Base-by-base conservation (phyloP, 176 grass and related monocot species). In the Oryza longistaminata region DNA sequence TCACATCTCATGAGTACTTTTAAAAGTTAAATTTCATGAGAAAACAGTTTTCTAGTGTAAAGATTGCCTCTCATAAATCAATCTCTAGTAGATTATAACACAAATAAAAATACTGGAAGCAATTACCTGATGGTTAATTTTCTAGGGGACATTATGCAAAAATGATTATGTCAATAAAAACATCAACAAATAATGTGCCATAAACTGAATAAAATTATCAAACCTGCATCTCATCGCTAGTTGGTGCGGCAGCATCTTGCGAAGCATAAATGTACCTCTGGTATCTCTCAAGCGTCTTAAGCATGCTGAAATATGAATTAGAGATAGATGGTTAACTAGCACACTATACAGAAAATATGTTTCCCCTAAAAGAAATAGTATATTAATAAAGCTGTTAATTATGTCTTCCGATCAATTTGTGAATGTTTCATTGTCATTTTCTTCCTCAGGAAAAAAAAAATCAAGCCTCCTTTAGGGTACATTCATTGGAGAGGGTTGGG, bases 281-380 rank as follows among this genome's bases (percentile, higher is more conserved):
- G 75, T 98, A 96, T 68, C 81, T 92, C 66, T 96, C 96, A 58
- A 98, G 69, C 68, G 88, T 93, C 77, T 92, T 94, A 69, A 89
- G 75, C 42, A 98, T 87, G 79, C 96, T 98, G n/a, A 62, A 34
- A 50, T 34, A 55, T 67, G 45, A 55, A 71, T 24, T 72, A 25
- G 17, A 73, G 58, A 87, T 62, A 62, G 16, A 44, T 9, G 27
- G 81, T 83, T 72, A 55, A 50, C 24, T 46, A 44, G 61, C 16
- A 17, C 12, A 58, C 16, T 39, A 77, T 21, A 52, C 17, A 81
- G 21, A 85, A 64, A 16, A 9, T 7, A 46, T 37, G 35, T 39
- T 13, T 40, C 9, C 49, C 21, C 22, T n/a, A 14, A 60, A 64
- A 21, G n/a, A 60, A 68, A 26, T 8, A 26, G 4, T 11, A 74